Base-by-base conservation (phyloP, 2,329 filamentous ascomycete species). In the Huntiella moniliformis region DNA sequence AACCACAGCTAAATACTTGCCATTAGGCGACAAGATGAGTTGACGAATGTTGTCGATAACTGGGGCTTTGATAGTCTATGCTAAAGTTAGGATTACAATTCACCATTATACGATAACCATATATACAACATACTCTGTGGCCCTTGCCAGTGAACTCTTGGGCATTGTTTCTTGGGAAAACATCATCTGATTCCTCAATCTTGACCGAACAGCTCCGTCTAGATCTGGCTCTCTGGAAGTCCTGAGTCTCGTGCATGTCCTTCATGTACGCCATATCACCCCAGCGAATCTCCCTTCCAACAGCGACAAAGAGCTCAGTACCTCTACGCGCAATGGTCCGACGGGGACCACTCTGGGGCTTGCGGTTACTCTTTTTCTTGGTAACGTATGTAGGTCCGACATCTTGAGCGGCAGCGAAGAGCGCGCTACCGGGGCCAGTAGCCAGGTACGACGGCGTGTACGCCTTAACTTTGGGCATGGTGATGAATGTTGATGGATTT, bases 241-340 rank as follows among this genome's bases (percentile, higher is more conserved):
- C 40, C 45, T 48, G 56, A 32, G 44, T 47, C 36, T 51, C 53
- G 13, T 56, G 53, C 45, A 62, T 63, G 51, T 77, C 82, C 64
- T 92, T 93, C 56, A 96, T 61, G 49, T 79, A 74, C 44, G 77
- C 74, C 46, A 98, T 64, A 61, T 94, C 84, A 7, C 82, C 79
- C 86, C 91, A 98, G 60, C 87, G 73, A 51, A 98, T 81, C 61
- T 96, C 84, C 54, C 81, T 87, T 42, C 87, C 87, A 36, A 82
- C 78, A 15, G 86, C 87, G 10, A 85, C 77, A 58, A 96, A 96
- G 7, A 96, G 67, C 56, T 98, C 87, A 1, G 82, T 85, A 12
- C 82, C 86, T 49, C 88, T 71, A 42, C 74, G 76, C 7, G 86
- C 87, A 55, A 96, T 79, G 0, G 77, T 86, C 52, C 74, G 63